Evolutionary conservation across 768 basidiomycete genomes (phyloP), one percentile per base, ranked within the genome.

Genomic region (Russula virescens): DNA sequence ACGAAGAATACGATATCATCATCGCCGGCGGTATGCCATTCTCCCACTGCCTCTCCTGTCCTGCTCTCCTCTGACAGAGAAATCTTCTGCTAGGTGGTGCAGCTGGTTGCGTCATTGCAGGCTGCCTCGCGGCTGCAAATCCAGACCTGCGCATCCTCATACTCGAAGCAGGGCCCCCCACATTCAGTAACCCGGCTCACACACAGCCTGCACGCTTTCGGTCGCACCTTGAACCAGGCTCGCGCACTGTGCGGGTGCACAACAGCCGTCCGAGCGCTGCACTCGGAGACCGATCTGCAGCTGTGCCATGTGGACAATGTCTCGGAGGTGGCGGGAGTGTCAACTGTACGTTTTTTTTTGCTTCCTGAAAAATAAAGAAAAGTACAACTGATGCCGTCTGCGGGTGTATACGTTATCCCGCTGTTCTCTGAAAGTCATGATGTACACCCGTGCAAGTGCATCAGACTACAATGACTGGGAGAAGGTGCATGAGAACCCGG

Each of bases 401-500:
- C 31, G 31, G 31, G 31, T 31, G 31, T 31, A 31, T 31, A 31
- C 8, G 31, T 21, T 3, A 4, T n/a, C 19, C 3, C 14, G 38
- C 2, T 16, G 38, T 13, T 35, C 5, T 18, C 38, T 18, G 10
- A 40, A 9, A 66, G 66, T 57, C 47, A 61, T 60, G 69, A 76
- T 82, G 76, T 87, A 86, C 64, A 81, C 78, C 0, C 79, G 86
- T 25, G 80, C 83, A 14, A 71, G 81, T 8, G 80, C 82, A 1
- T 86, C 84, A 0, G 87, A 88, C 68, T 86, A 82, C 53, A 83
- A 88, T 64, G 82, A 82, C 53, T 87, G 86, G 86, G 80, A 81
- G 63, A 64, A 48, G 2, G 69, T 75, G 2, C 71, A 81, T 31
- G 76, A 75, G 5, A 86, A 87, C 68, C 71, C 78, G 1, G 86